Percentiles rank a stretch among this genome's conserved stretches.
phyloP scores from a whole-genome alignment of 352 stramenopile species.

The Phytopythium mirpurense region DNA sequence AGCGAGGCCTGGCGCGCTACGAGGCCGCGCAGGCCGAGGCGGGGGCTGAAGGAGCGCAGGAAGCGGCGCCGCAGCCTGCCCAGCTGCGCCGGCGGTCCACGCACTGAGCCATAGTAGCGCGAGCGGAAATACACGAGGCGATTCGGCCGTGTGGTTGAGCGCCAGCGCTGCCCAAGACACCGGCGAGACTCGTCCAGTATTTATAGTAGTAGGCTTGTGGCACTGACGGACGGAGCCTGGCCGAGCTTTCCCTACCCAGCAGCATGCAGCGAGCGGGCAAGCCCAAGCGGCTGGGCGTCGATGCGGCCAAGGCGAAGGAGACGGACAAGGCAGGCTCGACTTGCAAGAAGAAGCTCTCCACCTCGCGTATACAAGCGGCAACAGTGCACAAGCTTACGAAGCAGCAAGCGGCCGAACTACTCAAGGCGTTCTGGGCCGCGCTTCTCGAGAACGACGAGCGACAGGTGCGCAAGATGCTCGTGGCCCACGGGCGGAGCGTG shows the following conservation, averaged over 20 bases:
- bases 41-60: neutral
- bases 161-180: too few relatives aligned
- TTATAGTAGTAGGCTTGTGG: too few relatives aligned
- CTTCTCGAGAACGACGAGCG: slow-evolving; percentile 47
- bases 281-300: neutral
- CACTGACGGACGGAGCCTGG: neutral
- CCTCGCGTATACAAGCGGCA: neutral
- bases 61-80: neutral
- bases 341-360: neutral
- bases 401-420: slow-evolving; percentile 31
- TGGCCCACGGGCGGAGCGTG: slow-evolving; percentile 25
- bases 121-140: neutral
- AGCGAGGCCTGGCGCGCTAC: slow-evolving; percentile 30
- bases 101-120: neutral
- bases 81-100: slow-evolving; percentile 1
- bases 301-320: neutral
- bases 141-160: too few relatives aligned
- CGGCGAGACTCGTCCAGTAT: too few relatives aligned
- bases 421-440: slow-evolving; percentile 51
- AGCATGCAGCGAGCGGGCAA: neutral
- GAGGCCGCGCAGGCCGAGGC: neutral
- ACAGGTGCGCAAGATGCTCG: slow-evolving; percentile 31
- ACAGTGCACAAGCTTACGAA: slow-evolving; percentile 24
- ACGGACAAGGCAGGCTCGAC: neutral
- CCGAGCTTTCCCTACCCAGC: neutral